These are phyloP conservation scores for Thecaphora thlaspeos DNA, from an alignment of 1,284 basidiomycete genomes.

Conservation along the genomic window DNA sequence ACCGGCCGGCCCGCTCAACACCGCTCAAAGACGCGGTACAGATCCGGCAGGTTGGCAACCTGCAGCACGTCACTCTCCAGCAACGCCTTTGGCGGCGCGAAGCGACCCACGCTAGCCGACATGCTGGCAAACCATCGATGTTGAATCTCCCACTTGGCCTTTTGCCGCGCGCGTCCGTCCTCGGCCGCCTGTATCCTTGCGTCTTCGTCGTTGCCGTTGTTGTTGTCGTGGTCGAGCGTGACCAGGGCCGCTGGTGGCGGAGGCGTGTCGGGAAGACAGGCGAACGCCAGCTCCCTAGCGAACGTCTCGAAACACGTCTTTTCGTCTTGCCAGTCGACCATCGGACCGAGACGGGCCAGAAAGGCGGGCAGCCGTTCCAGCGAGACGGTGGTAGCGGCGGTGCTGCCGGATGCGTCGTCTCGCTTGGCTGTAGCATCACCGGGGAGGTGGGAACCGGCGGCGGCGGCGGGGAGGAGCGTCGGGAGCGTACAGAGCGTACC, in stretches of 20 bases:
- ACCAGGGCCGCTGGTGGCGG: background rate
- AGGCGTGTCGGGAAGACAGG: slow-evolving; percentile 59
- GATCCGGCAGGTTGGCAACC: slow-evolving; percentile 49
- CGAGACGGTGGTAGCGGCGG: slow-evolving; percentile 65
- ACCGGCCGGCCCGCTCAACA: slow-evolving; percentile 20
- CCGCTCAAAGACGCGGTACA: slow-evolving; percentile 57
- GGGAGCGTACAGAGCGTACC: slow-evolving; percentile 76
- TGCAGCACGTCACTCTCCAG: slow-evolving; percentile 25
- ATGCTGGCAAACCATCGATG: slow-evolving; percentile 44
- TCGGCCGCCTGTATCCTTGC: background rate
- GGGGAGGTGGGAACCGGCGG: slow-evolving; percentile 64
- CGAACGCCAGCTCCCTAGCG: slow-evolving; percentile 72
- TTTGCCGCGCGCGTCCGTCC: slow-evolving; percentile 1
- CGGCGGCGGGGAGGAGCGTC: slow-evolving; percentile 75
- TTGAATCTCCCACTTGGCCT: slow-evolving; percentile 11
- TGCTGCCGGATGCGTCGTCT: background rate
- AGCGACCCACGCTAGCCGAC: slow-evolving; percentile 10
- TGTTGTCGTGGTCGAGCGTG: background rate
- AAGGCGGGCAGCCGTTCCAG: slow-evolving; percentile 62
- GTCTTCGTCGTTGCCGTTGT: background rate
- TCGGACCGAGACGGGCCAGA: slow-evolving; percentile 49
- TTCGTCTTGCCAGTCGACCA: slow-evolving; percentile 88
- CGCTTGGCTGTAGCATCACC: too few relatives aligned
- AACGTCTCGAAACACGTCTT: slow-evolving; percentile 80
- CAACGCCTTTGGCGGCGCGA: slow-evolving; percentile 11